Evolutionary conservation across 73 alveolate species (phyloP).

Genomic region (Tetrahymena borealis): DNA sequence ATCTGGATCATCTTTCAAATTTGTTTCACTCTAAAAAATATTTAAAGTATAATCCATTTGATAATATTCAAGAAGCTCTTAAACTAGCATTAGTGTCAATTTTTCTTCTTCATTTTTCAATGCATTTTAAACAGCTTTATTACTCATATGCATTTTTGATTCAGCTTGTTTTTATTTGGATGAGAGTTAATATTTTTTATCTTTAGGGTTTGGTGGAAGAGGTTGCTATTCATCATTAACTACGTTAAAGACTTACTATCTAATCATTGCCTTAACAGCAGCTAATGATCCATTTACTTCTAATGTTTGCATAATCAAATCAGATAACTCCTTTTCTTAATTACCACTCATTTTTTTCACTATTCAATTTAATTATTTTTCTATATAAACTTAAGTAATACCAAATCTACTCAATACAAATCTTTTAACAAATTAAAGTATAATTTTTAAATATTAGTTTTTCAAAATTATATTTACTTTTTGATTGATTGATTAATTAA

Average conservation of each 20-base stretch:
- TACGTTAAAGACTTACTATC: neutral
- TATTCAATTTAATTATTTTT: neutral
- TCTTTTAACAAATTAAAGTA: no score
- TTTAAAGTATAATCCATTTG: neutral
- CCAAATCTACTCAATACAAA: no score
- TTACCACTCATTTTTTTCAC: neutral
- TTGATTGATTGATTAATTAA: no score
- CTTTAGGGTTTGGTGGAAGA: neutral
- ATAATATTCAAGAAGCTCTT: neutral
- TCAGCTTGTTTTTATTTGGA: neutral
- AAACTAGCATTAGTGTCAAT: neutral
- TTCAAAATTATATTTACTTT: no score
- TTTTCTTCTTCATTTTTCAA: neutral
- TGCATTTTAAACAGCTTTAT: neutral
- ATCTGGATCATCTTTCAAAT: neutral
- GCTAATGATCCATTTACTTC: neutral
- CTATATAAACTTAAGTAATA: no score
- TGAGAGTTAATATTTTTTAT: neutral
- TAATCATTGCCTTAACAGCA: neutral
- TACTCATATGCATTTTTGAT: neutral
- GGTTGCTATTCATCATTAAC: neutral
- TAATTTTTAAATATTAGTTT: no score
- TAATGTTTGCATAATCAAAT: neutral
- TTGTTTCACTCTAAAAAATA: neutral
- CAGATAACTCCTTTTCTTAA: neutral